Conservation (phyloP, 495 filamentous ascomycete genomes). For the Hypomontagnella submonticulosa region DNA sequence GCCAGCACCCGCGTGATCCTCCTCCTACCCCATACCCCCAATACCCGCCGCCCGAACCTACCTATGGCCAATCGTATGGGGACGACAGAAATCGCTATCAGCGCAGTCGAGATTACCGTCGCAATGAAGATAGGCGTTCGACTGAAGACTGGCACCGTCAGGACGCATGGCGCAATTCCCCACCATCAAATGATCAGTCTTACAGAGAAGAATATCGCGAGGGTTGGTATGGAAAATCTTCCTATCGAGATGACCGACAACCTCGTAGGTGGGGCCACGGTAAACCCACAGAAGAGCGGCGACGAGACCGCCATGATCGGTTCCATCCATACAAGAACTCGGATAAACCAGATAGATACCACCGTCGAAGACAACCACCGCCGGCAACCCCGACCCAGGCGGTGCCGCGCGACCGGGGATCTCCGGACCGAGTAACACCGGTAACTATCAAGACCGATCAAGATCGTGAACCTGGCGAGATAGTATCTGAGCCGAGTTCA, state of each 20-base stretch:
- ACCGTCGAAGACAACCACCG: constrained; percentile 26
- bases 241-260: constrained; percentile 34
- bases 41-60: constrained; percentile 29
- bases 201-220: constrained; percentile 34
- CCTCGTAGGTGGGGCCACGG: constrained; percentile 31
- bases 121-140: constrained; percentile 35
- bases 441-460: constrained; percentile 22
- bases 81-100: constrained; percentile 38
- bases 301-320: constrained; percentile 37
- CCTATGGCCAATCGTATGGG: constrained; percentile 24
- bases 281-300: constrained; percentile 29
- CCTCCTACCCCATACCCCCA: constrained; percentile 27
- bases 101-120: constrained; percentile 31
- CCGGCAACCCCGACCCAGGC: constrained; percentile 16
- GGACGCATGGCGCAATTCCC: constrained; percentile 26
- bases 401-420: constrained; percentile 11
- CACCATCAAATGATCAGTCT: constrained; percentile 15
- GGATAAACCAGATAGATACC: constrained; percentile 38
- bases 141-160: constrained; percentile 31
- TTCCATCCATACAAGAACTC: constrained; percentile 37
- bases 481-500: constrained; percentile 36
- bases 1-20: constrained; percentile 29
- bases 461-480: constrained; percentile 42
- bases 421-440: constrained; percentile 19
- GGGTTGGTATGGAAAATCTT: constrained; percentile 22